phyloP scores from a whole-genome alignment of 1,284 basidiomycete species.

The Chiua sp. region DNA sequence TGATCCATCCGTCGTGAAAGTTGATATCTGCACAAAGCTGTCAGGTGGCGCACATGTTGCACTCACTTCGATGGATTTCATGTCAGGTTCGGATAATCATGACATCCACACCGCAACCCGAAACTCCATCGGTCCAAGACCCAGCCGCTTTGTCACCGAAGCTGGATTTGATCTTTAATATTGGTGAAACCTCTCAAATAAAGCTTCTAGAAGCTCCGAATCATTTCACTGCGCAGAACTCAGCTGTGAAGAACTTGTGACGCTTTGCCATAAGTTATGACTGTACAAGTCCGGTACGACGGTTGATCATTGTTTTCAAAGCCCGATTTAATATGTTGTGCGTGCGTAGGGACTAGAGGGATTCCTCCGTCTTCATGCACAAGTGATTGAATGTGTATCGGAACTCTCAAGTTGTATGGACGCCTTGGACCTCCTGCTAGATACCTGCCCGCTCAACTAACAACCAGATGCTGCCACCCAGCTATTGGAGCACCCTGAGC shows the following conservation, averaged over 20 bases:
- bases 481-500: no score
- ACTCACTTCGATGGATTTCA: constrained; percentile 90
- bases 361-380: constrained; percentile 93
- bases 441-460: no score
- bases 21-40: constrained; percentile 97
- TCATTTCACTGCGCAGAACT: constrained; percentile 96
- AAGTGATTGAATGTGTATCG: constrained; percentile 97
- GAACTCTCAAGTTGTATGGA: constrained; percentile 95
- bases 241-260: constrained; percentile 99
- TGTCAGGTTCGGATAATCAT: constrained; percentile 88
- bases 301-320: constrained; percentile 29
- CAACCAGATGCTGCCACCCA: no score
- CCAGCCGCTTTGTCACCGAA: constrained; percentile 97
- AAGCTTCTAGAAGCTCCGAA: constrained; percentile 95
- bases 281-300: constrained; percentile 82
- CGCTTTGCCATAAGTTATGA: constrained; percentile 99
- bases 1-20: constrained; percentile 87
- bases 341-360: constrained; percentile 87
- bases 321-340: constrained; percentile 9
- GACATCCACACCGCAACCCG: constrained; percentile 99
- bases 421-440: constrained; percentile 94
- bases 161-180: constrained; percentile 96
- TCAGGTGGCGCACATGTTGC: constrained; percentile 98
- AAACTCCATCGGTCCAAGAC: constrained; percentile 96
- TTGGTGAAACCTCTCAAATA: constrained; percentile 99